Percentiles rank a stretch among this genome's conserved stretches.
These are phyloP conservation scores for Diospyros kaki DNA, from an alignment of 148 eudicot genomes.

Conservation along the genomic window DNA sequence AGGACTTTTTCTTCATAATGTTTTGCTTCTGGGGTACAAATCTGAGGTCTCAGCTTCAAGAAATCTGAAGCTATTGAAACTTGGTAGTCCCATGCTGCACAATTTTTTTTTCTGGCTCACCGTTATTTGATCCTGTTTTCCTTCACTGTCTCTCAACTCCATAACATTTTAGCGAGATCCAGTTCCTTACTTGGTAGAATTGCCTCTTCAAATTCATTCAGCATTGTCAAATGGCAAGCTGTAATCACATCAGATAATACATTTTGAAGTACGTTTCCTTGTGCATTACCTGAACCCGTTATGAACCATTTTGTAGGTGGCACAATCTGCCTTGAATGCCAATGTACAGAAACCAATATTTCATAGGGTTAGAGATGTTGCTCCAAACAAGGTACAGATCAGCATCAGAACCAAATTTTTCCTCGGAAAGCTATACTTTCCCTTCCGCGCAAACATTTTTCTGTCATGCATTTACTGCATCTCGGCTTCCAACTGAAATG, in stretches of 20 bases:
- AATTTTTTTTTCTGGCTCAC: no score
- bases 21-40: no score
- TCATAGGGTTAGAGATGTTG: slow-evolving; percentile 95
- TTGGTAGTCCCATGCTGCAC: no score
- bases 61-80: no score
- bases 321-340: slow-evolving; percentile 70
- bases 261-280: neutral
- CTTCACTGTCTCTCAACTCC: no score
- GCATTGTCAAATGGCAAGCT: neutral
- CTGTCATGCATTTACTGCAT: neutral
- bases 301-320: slow-evolving; percentile 45
- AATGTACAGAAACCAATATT: slow-evolving; percentile 57
- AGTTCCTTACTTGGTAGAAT: neutral
- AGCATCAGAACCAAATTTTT: neutral
- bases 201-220: neutral
- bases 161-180: neutral
- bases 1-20: no score
- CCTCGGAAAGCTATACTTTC: neutral
- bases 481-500: no score
- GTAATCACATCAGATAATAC: neutral
- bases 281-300: neutral
- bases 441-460: neutral
- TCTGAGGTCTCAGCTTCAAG: no score
- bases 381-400: slow-evolving; percentile 84
- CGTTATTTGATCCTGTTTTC: no score